These are phyloP conservation scores for Phyllosticta ampelicida DNA, from an alignment of 2,329 filamentous ascomycete species.

Conservation along the genomic window DNA sequence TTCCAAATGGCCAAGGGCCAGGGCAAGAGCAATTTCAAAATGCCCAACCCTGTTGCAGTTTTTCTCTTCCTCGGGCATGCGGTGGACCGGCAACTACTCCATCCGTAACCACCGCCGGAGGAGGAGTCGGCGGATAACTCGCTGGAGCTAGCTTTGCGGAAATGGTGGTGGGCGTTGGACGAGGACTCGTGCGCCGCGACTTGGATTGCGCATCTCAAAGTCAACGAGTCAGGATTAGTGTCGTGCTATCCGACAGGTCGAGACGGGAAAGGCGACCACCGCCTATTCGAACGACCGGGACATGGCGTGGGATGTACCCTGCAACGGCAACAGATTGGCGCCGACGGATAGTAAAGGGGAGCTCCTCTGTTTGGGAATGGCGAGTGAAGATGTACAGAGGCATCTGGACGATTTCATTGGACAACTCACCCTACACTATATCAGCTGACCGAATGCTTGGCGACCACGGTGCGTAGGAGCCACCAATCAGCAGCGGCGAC, in stretches of 20 bases:
- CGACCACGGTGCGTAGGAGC: background rate
- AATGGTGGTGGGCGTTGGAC: background rate
- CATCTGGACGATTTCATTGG: background rate
- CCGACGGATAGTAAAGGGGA: background rate
- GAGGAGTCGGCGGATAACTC: background rate
- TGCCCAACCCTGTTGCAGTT: background rate
- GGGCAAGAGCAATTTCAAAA: background rate
- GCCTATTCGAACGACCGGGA: background rate
- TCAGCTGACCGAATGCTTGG: background rate
- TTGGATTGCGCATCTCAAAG: background rate
- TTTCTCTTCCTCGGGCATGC: background rate
- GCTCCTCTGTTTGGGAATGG: background rate
- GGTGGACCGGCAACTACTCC: background rate
- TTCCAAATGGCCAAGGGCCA: background rate
- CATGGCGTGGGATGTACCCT: background rate
- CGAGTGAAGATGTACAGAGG: background rate
- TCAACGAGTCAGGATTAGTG: background rate
- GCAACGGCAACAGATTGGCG: background rate
- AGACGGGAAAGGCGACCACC: background rate
- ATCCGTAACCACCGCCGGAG: background rate
- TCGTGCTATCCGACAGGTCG: background rate
- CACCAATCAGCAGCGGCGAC: background rate
- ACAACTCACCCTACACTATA: background rate
- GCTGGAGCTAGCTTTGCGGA: background rate
- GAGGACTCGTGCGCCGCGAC: background rate